Evolutionary conservation across 345 rosid genomes (phyloP).

Genomic region (Trapa incisa): DNA sequence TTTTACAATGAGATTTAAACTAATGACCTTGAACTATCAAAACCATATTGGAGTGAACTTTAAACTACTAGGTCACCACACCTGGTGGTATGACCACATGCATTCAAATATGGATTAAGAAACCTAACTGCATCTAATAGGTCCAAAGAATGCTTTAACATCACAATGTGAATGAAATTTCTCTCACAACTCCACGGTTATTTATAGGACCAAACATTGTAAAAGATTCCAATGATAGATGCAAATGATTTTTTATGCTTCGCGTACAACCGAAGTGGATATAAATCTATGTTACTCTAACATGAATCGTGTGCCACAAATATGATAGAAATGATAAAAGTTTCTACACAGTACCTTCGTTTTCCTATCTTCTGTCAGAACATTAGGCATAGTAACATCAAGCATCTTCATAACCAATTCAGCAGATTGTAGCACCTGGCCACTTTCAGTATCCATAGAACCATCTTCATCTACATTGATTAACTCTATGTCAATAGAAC

Average conservation of each 20-base stretch:
- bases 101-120: not conserved
- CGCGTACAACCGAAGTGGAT: not conserved
- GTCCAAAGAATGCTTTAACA: not conserved
- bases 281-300: not conserved
- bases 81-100: not conserved
- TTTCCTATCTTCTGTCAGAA: slow-evolving; percentile 53
- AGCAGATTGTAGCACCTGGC: slow-evolving; percentile 59
- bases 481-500: slow-evolving; percentile 29
- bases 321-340: slow-evolving; percentile 4
- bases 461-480: slow-evolving; percentile 26
- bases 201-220: not conserved
- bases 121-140: slow-evolving; percentile 1
- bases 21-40: too few species aligned
- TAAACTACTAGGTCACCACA: too few species aligned
- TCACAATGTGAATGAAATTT: not conserved
- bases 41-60: too few species aligned
- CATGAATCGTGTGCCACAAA: not conserved
- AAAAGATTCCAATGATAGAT: not conserved
- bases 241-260: not conserved
- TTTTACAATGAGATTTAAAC: too few species aligned
- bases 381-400: slow-evolving; percentile 66
- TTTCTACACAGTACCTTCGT: slow-evolving; percentile 42
- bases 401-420: slow-evolving; percentile 75
- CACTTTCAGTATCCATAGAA: slow-evolving; percentile 39
- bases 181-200: not conserved